Percentiles rank a stretch among this genome's conserved stretches.
These are phyloP conservation scores for Flaveria floridana DNA, from an alignment of 140 eudicot genomes.

Conservation along the genomic window DNA sequence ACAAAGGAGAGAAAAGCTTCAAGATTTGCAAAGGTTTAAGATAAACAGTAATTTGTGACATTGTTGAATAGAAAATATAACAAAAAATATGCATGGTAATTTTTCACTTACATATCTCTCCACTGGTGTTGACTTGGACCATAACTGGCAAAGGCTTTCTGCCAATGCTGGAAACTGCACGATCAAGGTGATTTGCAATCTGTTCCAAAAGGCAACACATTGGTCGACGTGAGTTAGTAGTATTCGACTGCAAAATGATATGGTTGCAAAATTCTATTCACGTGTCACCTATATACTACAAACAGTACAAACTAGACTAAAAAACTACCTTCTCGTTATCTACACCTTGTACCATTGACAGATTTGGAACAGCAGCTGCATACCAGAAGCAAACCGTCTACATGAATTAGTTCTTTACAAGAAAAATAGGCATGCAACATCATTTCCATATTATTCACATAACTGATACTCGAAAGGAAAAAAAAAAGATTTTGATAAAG, in stretches of 20 bases:
- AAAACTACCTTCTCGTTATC: constrained; percentile 64
- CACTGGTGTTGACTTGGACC: constrained; percentile 97
- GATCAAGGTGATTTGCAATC: constrained; percentile 89
- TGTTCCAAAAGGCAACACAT: constrained; percentile 44
- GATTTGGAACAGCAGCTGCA: constrained; percentile 86
- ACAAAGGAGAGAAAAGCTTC: no score
- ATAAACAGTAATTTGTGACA: no score
- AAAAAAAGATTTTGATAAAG: not conserved
- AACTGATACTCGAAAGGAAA: no score
- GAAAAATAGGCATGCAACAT: no score
- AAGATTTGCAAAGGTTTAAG: no score
- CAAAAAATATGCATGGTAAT: not conserved
- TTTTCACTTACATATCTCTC: constrained; percentile 75
- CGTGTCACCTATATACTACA: not conserved
- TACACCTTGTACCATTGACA: constrained; percentile 71
- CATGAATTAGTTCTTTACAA: no score
- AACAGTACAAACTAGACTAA: not conserved
- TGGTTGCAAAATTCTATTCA: not conserved
- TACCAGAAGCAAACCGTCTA: constrained; percentile 20
- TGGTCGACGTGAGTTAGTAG: constrained; percentile 28
- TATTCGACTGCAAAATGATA: not conserved
- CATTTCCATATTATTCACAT: no score
- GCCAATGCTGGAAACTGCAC: constrained; percentile 71
- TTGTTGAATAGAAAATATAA: not conserved
- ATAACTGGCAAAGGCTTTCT: constrained; percentile 78